phyloP scores from a whole-genome alignment of 2,329 filamentous ascomycete species.

The Stagonosporopsis tanaceti region DNA sequence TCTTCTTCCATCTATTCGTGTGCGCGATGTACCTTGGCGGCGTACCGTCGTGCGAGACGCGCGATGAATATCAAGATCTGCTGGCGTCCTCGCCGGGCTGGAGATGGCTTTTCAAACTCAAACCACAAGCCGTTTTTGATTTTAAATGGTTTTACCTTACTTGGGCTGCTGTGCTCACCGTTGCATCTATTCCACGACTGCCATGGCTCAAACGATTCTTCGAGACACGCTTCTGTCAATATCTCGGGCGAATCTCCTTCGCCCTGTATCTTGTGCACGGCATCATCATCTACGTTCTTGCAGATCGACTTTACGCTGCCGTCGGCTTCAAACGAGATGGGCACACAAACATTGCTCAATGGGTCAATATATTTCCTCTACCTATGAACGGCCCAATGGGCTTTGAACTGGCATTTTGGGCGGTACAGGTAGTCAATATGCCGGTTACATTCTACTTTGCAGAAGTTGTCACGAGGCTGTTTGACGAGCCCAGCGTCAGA shows the following conservation, averaged over 20 bases:
- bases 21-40: constrained; percentile 66
- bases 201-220: constrained; percentile 58
- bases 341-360: constrained; percentile 62
- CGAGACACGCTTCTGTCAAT: constrained; percentile 60
- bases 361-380: constrained; percentile 65
- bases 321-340: constrained; percentile 63
- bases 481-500: constrained; percentile 63
- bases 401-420: constrained; percentile 63
- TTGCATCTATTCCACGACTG: constrained; percentile 66
- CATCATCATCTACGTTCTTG: constrained; percentile 53
- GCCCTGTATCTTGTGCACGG: constrained; percentile 68
- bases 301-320: constrained; percentile 68
- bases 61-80: constrained; percentile 52
- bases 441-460: constrained; percentile 43
- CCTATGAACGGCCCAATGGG: constrained; percentile 66
- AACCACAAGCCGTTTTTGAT: constrained; percentile 71
- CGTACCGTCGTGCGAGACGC: constrained; percentile 60
- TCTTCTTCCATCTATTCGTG: constrained; percentile 54
- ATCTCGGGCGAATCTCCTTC: constrained; percentile 65
- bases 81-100: constrained; percentile 66
- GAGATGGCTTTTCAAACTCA: constrained; percentile 67
- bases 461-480: constrained; percentile 46
- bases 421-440: constrained; percentile 63
- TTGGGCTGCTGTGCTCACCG: constrained; percentile 65
- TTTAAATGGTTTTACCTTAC: constrained; percentile 75